Conservation (phyloP, 345 rosid species). For the Dovyalis caffra region DNA sequence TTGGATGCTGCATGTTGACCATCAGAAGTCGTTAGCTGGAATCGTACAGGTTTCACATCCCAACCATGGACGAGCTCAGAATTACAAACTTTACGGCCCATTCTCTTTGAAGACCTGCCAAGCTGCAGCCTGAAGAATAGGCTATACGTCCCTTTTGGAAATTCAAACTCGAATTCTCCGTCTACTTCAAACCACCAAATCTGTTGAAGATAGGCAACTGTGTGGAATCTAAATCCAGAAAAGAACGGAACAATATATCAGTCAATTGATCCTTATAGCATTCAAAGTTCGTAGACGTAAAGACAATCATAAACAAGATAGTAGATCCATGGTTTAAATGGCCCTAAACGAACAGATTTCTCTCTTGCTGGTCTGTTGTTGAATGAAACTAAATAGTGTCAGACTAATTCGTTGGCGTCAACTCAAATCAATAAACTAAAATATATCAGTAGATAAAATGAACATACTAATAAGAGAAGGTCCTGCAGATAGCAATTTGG, state of each 20-base stretch:
- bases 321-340: neutral
- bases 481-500: neutral
- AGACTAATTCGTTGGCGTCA: neutral
- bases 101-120: constrained; percentile 16
- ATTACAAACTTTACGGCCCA: constrained; percentile 20
- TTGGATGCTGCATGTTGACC: constrained; percentile 15
- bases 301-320: neutral
- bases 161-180: constrained; percentile 22
- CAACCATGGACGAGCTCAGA: constrained; percentile 23
- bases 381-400: too few relatives aligned
- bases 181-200: constrained; percentile 29
- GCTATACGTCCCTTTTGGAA: constrained; percentile 24
- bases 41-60: constrained; percentile 23
- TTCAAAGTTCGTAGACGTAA: neutral
- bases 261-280: neutral
- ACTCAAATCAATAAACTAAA: neutral
- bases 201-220: constrained; percentile 25
- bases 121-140: constrained; percentile 26
- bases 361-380: neutral
- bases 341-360: neutral
- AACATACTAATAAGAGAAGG: neutral
- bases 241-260: neutral
- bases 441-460: neutral
- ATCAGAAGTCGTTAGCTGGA: constrained; percentile 15
- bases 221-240: constrained; percentile 15